These are phyloP conservation scores for Fusarium decemcellulare DNA, from an alignment of 2,329 filamentous ascomycete genomes.

Conservation along the genomic window DNA sequence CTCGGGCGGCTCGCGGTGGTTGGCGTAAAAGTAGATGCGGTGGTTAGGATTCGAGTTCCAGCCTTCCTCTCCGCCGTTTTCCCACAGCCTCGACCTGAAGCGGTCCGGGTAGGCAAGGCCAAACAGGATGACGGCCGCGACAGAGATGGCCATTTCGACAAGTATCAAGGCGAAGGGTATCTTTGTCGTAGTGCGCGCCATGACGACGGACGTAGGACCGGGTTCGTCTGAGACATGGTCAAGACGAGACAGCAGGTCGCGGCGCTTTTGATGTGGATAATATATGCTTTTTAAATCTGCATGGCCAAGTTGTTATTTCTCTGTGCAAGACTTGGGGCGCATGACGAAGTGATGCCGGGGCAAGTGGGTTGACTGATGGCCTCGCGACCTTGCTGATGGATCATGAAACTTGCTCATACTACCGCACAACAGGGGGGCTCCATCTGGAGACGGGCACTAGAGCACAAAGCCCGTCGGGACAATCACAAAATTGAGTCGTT, in stretches of 20 bases:
- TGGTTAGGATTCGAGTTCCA: slow-evolving; percentile 50
- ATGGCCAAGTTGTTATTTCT: background rate
- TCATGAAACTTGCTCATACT: slow-evolving; percentile 53
- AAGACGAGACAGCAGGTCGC: background rate
- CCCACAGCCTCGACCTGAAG: slow-evolving; percentile 45
- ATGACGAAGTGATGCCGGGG: slow-evolving; percentile 5
- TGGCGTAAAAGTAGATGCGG: slow-evolving; percentile 50
- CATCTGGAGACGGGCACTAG: background rate
- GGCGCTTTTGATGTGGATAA: slow-evolving; percentile 15
- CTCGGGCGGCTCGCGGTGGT: slow-evolving; percentile 47
- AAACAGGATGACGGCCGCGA: slow-evolving; percentile 34
- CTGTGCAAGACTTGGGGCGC: background rate
- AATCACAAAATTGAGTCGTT: background rate
- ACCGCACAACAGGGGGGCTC: slow-evolving; percentile 31
- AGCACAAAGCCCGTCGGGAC: background rate
- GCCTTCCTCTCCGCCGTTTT: slow-evolving; percentile 46
- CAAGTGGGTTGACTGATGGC: slow-evolving; percentile 4
- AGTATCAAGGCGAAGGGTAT: slow-evolving; percentile 25
- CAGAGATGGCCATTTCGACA: slow-evolving; percentile 37
- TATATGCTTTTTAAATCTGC: background rate
- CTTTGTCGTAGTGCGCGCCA: slow-evolving; percentile 27
- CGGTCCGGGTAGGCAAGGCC: slow-evolving; percentile 41
- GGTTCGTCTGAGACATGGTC: background rate
- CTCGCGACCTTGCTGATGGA: slow-evolving; percentile 1
- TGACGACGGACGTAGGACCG: background rate